Evolutionary conservation across 2,329 filamentous ascomycete species (phyloP), one percentile per base, ranked within the genome.

Genomic region (Aspergillus quadrilineatus): DNA sequence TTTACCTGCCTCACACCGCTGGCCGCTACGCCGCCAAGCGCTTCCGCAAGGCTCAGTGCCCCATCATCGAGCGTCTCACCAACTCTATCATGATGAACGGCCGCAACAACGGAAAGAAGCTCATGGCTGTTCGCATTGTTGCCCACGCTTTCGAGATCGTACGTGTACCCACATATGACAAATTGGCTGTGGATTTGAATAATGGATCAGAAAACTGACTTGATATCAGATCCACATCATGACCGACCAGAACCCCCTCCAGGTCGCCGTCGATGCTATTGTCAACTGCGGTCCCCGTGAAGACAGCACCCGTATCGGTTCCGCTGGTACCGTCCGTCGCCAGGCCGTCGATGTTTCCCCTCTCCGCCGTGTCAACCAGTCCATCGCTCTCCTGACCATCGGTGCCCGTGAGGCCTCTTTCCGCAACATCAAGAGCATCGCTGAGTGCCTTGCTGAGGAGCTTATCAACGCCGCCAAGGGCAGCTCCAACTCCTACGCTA

Each of bases 41-140:
- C 78, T 99, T 99, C 91, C 90, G 94, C 85, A 99, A 99, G 89
- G 94, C 95, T 79, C 95, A 97, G 87, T 99, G 94, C 90, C 94
- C 94, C 75, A 97, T 99, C 88, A 97, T 99, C 78, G 94, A 99
- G 90, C 93, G 94, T 80, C 89, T 99, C 73, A 99, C 94, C 86
- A 99, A 99, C 90, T 97, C 94, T 60, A 89, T 99, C 79, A 99
- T 99, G 95, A 97, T 97, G 93, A 96, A 99, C 89, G 94, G 94
- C 82, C 94, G 94, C 83, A 99, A 99, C 90, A 99, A 97, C 90
- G 94, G 94, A 82, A 99, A 99, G 90, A 99, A 99, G 91, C 88
- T 97, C 78, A 97, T 96, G 92, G 95, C 94, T 77, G 93, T 97
- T 80, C 92, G 94, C 82, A 99, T 99, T 72, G 92, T 99, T 74